Conservation (phyloP, 345 rosid genomes). For the Hypericum perforatum region DNA sequence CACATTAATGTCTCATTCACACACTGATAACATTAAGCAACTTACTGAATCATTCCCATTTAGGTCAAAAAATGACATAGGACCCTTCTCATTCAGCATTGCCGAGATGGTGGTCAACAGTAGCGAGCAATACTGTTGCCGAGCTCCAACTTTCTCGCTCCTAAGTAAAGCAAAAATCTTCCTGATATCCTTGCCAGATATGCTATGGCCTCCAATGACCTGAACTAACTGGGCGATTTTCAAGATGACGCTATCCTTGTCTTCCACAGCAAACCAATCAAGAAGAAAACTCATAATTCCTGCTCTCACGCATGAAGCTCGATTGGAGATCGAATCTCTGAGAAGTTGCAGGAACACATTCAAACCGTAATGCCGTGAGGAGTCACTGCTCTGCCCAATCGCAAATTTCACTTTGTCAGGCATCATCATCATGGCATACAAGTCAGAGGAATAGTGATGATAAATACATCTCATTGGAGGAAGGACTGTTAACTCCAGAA, state of each 20-base stretch:
- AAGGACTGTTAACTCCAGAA: neutral
- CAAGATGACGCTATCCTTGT: constrained; percentile 55
- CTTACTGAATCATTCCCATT: constrained; percentile 88
- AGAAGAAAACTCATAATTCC: constrained; percentile 93
- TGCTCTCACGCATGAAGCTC: constrained; percentile 81
- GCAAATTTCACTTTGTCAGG: constrained; percentile 34
- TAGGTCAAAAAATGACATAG: constrained; percentile 87
- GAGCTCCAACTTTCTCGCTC: constrained; percentile 77
- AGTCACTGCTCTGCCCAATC: constrained; percentile 99
- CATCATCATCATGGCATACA: constrained; percentile 10
- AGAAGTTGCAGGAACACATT: constrained; percentile 70
- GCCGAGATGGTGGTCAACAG: constrained; percentile 66
- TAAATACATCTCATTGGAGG: neutral
- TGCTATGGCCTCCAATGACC: constrained; percentile 93
- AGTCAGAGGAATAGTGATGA: neutral
- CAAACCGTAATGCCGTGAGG: constrained; percentile 76
- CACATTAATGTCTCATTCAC: neutral
- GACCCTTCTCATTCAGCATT: constrained; percentile 96
- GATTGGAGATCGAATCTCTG: constrained; percentile 81
- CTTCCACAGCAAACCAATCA: constrained; percentile 89
- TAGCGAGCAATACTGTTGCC: constrained; percentile 75
- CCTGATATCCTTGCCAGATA: constrained; percentile 96
- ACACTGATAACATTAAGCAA: constrained; percentile 3
- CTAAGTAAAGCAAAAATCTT: constrained; percentile 91
- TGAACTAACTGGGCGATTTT: constrained; percentile 78